A percentile compares a stretch with the other conserved stretches of the same genome.
Evolutionary conservation across 441 rosid species (phyloP).

Genomic region (Populus hybrid): DNA sequence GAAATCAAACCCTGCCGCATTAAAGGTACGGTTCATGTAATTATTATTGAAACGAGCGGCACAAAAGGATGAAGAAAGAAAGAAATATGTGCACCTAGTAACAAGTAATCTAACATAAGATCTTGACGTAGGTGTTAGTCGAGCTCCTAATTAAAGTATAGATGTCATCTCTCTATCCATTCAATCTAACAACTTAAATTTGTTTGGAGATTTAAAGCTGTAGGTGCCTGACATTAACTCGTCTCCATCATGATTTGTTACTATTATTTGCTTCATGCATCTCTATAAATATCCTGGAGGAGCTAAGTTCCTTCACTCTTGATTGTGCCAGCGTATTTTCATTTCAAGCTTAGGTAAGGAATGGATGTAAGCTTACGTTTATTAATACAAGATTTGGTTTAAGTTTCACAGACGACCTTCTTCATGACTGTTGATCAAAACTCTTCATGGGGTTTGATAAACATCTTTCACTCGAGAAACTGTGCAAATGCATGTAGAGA

Average conservation of each 20-base stretch:
- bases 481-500: background rate
- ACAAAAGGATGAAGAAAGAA: too few species aligned
- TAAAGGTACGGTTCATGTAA: too few species aligned
- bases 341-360: background rate
- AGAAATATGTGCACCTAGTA: too few species aligned
- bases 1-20: background rate
- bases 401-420: background rate
- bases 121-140: too few species aligned
- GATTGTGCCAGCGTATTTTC: background rate
- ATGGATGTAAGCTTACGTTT: background rate
- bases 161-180: too few species aligned
- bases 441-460: background rate
- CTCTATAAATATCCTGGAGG: background rate
- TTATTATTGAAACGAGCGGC: too few species aligned
- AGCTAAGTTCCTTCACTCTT: background rate
- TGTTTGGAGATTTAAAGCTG: too few species aligned
- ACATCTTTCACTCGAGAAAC: background rate
- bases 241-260: background rate
- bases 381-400: background rate
- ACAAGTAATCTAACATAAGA: too few species aligned
- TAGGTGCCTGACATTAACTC: background rate
- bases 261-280: background rate
- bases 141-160: too few species aligned
- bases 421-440: background rate
- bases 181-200: too few species aligned